Evolutionary conservation across 192 early-diverging fungal species (phyloP), one percentile per base, ranked within the genome.

Genomic region (Coemansia asiatica): DNA sequence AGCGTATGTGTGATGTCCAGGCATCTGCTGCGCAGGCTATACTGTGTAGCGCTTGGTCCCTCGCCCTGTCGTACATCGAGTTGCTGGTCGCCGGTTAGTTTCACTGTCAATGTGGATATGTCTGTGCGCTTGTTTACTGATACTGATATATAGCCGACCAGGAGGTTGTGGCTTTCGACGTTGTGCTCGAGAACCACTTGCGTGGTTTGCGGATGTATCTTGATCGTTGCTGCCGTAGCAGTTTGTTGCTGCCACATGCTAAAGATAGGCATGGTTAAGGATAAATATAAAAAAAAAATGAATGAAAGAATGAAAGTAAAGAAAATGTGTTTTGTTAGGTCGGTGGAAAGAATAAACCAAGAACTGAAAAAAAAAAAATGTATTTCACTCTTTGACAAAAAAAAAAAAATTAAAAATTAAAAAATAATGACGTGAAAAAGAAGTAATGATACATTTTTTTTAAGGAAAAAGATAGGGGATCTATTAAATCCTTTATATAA

Each of bases 181-280:
- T 61, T 59, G 1, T 51, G 57, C 28, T 65, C 71, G 0, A 74
- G 58, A 19, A 79, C 57, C 16, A 79, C 67, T 21, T 67, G 64
- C 28, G 67, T 74, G 8, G 76, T 79, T 29, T 63, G 67, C 16
- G 76, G 68, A 28, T 73, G 68, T 9, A 79, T 60, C n/a, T 55
- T 70, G 29, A 76, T 22, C 13, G 31, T 38, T 9, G 58, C 58
- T 54, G 56, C 56, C 1, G 25, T n/a, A n/a, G n/a, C n/a, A n/a
- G n/a, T n/a, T n/a, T n/a, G 50, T 1, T 12, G 25, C 36, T 61
- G 40, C 47, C 56, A 53, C 6, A 60, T 22, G n/a, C 25, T 33
- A 21, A 68, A 68, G 4, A 60, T 28, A 26, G 58, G 10, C 58
- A 60, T 57, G 8, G 13, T 19, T 2, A 4, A 48, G n/a, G 33